phyloP scores from a whole-genome alignment of 345 rosid species.

The Sisymbrium altissimum region DNA sequence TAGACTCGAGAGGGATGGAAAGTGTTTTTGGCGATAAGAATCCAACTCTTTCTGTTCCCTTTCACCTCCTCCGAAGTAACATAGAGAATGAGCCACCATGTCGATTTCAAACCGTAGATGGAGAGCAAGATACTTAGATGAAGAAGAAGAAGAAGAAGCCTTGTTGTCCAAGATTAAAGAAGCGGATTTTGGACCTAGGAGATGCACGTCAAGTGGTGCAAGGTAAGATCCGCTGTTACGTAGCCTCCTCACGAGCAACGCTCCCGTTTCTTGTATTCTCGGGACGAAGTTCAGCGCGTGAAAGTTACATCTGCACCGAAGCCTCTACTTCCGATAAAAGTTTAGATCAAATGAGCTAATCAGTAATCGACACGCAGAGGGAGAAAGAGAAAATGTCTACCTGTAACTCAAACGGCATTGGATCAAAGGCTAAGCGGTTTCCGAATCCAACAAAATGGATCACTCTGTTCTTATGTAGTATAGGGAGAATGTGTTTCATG shows the following conservation, averaged over 20 bases:
- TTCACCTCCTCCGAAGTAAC: slow-evolving; percentile 90
- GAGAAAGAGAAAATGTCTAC: slow-evolving; percentile 26
- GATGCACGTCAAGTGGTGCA: slow-evolving; percentile 64
- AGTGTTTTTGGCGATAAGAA: slow-evolving; percentile 77
- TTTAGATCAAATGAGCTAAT: neutral
- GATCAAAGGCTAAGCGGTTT: slow-evolving; percentile 94
- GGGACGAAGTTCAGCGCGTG: slow-evolving; percentile 72
- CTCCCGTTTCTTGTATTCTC: slow-evolving; percentile 79
- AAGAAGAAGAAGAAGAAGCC: slow-evolving; percentile 23
- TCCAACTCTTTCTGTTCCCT: slow-evolving; percentile 71
- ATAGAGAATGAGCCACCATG: slow-evolving; percentile 97
- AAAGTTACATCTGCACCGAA: slow-evolving; percentile 97
- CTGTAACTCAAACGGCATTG: slow-evolving; percentile 79
- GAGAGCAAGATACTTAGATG: slow-evolving; percentile 70
- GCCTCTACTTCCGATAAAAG: slow-evolving; percentile 58
- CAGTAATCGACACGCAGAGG: neutral
- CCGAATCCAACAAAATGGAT: slow-evolving; percentile 93
- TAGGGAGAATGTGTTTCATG: slow-evolving; percentile 68
- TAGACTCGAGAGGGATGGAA: slow-evolving; percentile 67
- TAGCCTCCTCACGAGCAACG: slow-evolving; percentile 68
- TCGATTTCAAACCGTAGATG: slow-evolving; percentile 96
- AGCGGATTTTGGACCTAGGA: slow-evolving; percentile 54
- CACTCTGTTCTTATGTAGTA: slow-evolving; percentile 59
- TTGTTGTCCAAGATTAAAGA: slow-evolving; percentile 38
- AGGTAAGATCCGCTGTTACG: slow-evolving; percentile 40